Percentiles rank a stretch among this genome's conserved stretches.
These are phyloP conservation scores for Boeremia lycopersici DNA, from an alignment of 2,329 filamentous ascomycete genomes.

Conservation along the genomic window DNA sequence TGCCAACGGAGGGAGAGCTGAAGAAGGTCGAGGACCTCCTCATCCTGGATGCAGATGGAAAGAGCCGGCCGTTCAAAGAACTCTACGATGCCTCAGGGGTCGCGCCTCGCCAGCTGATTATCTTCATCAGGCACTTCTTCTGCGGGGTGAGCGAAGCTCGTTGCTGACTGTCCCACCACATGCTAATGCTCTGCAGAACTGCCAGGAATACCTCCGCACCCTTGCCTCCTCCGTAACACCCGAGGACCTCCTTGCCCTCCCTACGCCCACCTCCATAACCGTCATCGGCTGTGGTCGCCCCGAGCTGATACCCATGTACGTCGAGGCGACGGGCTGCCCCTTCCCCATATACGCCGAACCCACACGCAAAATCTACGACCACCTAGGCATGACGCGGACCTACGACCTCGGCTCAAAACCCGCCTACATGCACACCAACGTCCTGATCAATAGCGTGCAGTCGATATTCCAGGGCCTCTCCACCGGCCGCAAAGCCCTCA, in stretches of 20 bases:
- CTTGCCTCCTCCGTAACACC: slow-evolving; percentile 64
- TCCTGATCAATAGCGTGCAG: slow-evolving; percentile 54
- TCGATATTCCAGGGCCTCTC: slow-evolving; percentile 67
- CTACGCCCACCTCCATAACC: slow-evolving; percentile 65
- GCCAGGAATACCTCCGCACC: slow-evolving; percentile 73
- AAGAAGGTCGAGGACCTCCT: slow-evolving; percentile 39
- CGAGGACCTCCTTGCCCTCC: slow-evolving; percentile 53
- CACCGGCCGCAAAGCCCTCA: slow-evolving; percentile 63
- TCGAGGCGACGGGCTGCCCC: slow-evolving; percentile 64
- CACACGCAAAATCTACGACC: slow-evolving; percentile 67
- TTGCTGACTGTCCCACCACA: background rate
- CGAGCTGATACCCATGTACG: slow-evolving; percentile 70
- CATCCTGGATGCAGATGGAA: slow-evolving; percentile 44
- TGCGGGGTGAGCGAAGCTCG: slow-evolving; percentile 67
- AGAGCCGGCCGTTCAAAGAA: slow-evolving; percentile 45
- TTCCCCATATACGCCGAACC: slow-evolving; percentile 83
- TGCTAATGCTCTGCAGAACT: slow-evolving; percentile 60
- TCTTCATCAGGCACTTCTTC: slow-evolving; percentile 82
- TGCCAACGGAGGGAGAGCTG: slow-evolving; percentile 42
- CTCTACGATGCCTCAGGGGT: slow-evolving; percentile 44
- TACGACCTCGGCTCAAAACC: slow-evolving; percentile 66
- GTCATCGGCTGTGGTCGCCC: slow-evolving; percentile 76
- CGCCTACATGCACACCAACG: slow-evolving; percentile 65
- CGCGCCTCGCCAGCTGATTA: slow-evolving; percentile 63
- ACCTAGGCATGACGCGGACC: slow-evolving; percentile 72